These are phyloP conservation scores for Starmera stellimalicola DNA, from an alignment of 1,139 yeast genomes.

Conservation along the genomic window DNA sequence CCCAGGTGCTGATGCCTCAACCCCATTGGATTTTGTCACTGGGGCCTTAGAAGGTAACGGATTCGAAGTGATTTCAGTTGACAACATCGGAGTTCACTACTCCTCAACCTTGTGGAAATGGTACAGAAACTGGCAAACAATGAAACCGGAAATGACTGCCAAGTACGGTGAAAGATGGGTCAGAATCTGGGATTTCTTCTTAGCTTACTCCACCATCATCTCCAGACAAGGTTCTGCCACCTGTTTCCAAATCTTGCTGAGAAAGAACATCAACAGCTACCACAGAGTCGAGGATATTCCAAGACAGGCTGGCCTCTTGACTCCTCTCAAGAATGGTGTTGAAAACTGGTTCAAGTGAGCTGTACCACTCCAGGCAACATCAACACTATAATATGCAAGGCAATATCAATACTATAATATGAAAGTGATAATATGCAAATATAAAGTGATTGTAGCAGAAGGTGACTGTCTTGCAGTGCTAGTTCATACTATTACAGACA, in stretches of 20 bases:
- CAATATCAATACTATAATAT: too few relatives aligned
- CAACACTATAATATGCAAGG: too few relatives aligned
- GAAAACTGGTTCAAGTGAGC: conserved; percentile 34
- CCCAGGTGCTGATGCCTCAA: conserved; percentile 97
- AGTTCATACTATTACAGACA: too few relatives aligned
- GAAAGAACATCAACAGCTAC: conserved; percentile 81
- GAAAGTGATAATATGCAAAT: not conserved
- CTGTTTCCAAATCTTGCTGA: conserved; percentile 82
- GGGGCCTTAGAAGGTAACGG: conserved; percentile 75
- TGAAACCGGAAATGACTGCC: conserved; percentile 65
- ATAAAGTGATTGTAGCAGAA: too few relatives aligned
- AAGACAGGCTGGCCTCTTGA: conserved; percentile 63
- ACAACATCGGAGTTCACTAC: conserved; percentile 88
- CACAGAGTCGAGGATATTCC: conserved; percentile 81
- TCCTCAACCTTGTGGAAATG: conserved; percentile 90
- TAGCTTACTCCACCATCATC: conserved; percentile 71
- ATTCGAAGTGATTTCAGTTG: conserved; percentile 76
- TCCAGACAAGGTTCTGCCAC: conserved; percentile 93
- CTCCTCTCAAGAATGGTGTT: conserved; percentile 47
- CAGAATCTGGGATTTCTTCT: conserved; percentile 89
- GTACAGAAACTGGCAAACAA: conserved; percentile 92
- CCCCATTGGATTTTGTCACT: conserved; percentile 80
- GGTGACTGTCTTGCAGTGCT: too few relatives aligned
- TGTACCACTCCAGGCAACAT: too few relatives aligned
- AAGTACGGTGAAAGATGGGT: conserved; percentile 88